phyloP scores from a whole-genome alignment of 495 filamentous ascomycete species.

The Staphylotrichum longicolle region DNA sequence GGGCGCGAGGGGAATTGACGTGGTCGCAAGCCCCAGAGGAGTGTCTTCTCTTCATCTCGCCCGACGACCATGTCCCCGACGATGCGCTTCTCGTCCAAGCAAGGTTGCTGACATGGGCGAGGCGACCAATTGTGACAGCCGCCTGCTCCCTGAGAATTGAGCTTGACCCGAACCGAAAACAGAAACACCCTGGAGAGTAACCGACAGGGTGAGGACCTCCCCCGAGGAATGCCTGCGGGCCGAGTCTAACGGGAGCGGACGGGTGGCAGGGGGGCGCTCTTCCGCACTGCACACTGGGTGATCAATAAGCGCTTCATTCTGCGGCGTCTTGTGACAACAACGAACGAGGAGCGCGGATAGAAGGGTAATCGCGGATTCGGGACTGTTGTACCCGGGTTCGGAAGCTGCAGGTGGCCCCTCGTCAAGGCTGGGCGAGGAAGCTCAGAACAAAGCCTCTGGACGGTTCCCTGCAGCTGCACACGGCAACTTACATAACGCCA shows the following conservation, averaged over 20 bases:
- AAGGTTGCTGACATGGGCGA: background rate
- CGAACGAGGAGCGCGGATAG: background rate
- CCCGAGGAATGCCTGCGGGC: background rate
- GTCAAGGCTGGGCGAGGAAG: slow-evolving; percentile 1
- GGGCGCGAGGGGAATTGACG: background rate
- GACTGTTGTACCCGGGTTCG: background rate
- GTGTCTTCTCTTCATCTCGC: background rate
- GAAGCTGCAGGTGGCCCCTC: background rate
- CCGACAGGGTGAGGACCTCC: background rate
- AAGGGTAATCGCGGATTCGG: background rate
- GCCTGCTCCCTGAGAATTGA: background rate
- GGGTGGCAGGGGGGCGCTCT: background rate
- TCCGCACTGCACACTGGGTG: background rate
- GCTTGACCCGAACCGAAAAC: background rate
- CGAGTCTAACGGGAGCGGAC: background rate
- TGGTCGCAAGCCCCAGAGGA: background rate
- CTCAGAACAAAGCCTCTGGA: background rate
- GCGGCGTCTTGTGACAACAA: background rate
- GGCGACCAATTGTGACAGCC: slow-evolving; percentile 6
- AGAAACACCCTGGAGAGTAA: background rate
- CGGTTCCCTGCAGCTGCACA: background rate
- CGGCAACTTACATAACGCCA: background rate
- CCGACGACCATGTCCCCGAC: too few relatives aligned
- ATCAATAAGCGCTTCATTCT: background rate
- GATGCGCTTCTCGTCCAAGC: too few relatives aligned